A percentile compares a stretch with the other conserved stretches of the same genome.
phyloP scores from a whole-genome alignment of 2,329 filamentous ascomycete genomes.

The Calonectria pseudoreteaudii region DNA sequence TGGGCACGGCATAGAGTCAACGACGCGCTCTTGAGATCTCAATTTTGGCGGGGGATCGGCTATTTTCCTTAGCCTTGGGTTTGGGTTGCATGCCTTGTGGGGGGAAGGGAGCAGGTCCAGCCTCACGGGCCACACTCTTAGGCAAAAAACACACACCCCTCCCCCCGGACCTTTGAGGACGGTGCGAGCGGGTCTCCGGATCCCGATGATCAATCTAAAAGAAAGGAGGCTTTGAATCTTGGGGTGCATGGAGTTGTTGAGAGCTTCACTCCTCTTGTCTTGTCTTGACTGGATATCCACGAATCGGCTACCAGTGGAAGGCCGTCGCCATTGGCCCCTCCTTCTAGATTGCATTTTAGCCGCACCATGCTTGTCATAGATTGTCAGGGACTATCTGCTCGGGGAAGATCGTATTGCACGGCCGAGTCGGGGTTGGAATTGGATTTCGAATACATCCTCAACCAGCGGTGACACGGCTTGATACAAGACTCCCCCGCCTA shows the following conservation, averaged over 20 bases:
- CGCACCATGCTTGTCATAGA: constrained; percentile 16
- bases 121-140: constrained; percentile 15
- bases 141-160: too few relatives aligned
- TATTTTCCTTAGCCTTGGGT: background rate
- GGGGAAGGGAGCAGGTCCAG: constrained; percentile 13
- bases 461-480: background rate
- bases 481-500: background rate
- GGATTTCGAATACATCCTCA: background rate
- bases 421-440: constrained; percentile 12
- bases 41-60: constrained; percentile 39
- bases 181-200: background rate
- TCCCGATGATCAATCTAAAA: constrained; percentile 1
- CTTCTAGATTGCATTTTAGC: background rate
- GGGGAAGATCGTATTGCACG: background rate
- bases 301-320: background rate
- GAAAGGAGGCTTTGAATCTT: background rate
- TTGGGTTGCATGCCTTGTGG: constrained; percentile 21
- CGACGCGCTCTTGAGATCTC: constrained; percentile 39
- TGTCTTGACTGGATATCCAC: background rate
- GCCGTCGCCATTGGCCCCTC: background rate
- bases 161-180: constrained; percentile 11
- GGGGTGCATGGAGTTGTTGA: background rate
- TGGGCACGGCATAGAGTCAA: constrained; percentile 34
- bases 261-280: background rate
- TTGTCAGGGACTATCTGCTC: constrained; percentile 19